Percentiles rank a stretch among this genome's conserved stretches.
Conservation (phyloP, 2,329 filamentous ascomycete species). For the Fusarium sarcochroum region DNA sequence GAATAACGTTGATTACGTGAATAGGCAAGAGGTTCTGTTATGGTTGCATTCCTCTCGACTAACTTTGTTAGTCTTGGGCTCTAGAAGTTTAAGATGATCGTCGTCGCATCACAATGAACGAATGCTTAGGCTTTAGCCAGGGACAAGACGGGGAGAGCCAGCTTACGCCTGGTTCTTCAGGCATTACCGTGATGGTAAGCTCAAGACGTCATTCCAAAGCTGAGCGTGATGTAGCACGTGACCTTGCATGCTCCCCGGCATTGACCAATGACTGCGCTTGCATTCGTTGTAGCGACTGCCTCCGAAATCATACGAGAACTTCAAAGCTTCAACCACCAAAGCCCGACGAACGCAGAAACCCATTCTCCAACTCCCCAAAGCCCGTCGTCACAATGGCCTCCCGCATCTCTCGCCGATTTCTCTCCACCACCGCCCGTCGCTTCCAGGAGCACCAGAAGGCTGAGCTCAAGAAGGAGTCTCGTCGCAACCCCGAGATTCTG, state of each 20-base stretch:
- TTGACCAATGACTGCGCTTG: constrained; percentile 49
- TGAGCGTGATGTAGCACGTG: constrained; percentile 39
- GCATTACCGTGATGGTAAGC: neutral
- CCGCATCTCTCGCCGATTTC: constrained; percentile 68
- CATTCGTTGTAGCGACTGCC: constrained; percentile 35
- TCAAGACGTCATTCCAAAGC: constrained; percentile 36
- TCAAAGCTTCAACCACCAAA: constrained; percentile 46
- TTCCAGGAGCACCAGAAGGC: constrained; percentile 61
- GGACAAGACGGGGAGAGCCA: constrained; percentile 11
- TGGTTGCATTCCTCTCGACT: constrained; percentile 35
- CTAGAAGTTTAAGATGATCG: constrained; percentile 30
- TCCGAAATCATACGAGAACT: constrained; percentile 54
- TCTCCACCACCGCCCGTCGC: constrained; percentile 68
- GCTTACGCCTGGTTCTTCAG: constrained; percentile 19
- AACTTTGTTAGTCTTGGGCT: constrained; percentile 23
- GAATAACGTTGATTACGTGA: constrained; percentile 26
- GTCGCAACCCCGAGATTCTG: constrained; percentile 65
- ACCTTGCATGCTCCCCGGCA: constrained; percentile 27
- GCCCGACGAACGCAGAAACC: constrained; percentile 36
- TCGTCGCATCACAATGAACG: constrained; percentile 36
- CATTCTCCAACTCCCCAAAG: constrained; percentile 36
- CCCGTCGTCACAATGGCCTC: constrained; percentile 66
- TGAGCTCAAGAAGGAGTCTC: constrained; percentile 70
- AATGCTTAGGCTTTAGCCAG: constrained; percentile 24
- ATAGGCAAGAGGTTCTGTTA: constrained; percentile 22